Evolutionary conservation across 2,329 filamentous ascomycete genomes (phyloP), one percentile per base, ranked within the genome.

Genomic region (Parasarocladium wereldwijsianum): DNA sequence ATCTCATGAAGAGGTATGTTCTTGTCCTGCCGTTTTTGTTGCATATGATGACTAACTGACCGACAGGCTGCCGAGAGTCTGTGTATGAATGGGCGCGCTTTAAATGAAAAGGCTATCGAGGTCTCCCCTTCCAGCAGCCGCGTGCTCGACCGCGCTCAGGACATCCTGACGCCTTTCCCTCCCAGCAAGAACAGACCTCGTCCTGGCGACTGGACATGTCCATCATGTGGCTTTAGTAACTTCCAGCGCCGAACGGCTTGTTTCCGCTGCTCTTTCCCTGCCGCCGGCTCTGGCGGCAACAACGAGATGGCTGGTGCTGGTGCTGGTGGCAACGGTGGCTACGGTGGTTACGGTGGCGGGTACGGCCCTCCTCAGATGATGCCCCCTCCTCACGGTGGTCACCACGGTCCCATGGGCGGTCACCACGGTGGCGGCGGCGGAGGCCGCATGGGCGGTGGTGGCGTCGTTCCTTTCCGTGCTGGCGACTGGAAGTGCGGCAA

Each of bases 401-500:
- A 74, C 41, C 61, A 66, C 40, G 62, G 62, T 22, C 62, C 61
- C 32, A 62, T 69, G 38, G 55, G 60, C 40, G 57, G 57, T n/a
- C 23, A 29, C 24, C 58, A 62, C 33, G 62, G 64, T 54, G 60
- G 66, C 15, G 64, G 70, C 38, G 64, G 68, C 31, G 64, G 66
- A 36, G 69, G 79, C 36, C 76, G 82, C 41, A 82, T 84, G 65
- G 78, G 80, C 38, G 80, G 82, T 38, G 79, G 81, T 42, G 80
- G 81, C 32, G 79, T 85, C 27, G 90, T 98, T 24, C 90, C 90
- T 11, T 98, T 98, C 77, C 81, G 90, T 47, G 90, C 90, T 32
- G 90, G 90, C 48, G 90, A 98, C 50, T 98, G 90, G 90, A 94
- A 94, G 58, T 98, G 90, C 49, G 90, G 90, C 33, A 90, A 90